Evolutionary conservation across 2,329 filamentous ascomycete genomes (phyloP).

Genomic region (Penicillium sp.): DNA sequence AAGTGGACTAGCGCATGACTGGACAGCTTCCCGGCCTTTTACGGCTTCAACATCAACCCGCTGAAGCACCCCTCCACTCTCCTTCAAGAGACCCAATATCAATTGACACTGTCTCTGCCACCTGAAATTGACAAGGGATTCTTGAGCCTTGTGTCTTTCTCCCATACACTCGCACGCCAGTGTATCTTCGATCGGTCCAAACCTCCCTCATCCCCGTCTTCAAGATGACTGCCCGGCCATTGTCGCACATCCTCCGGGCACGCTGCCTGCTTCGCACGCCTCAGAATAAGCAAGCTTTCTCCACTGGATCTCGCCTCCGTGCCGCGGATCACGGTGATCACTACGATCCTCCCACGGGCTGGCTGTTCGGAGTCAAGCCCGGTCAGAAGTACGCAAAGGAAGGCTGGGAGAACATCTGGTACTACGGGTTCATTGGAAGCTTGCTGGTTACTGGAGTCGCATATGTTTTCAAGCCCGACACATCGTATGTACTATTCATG

Average conservation of each 20-base stretch:
- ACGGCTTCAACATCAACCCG: constrained; percentile 39
- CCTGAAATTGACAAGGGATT: constrained; percentile 12
- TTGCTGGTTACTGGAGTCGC: constrained; percentile 70
- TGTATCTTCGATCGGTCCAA: constrained; percentile 11
- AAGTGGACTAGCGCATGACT: constrained; percentile 32
- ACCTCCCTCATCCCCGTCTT: constrained; percentile 21
- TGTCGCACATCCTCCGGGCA: constrained; percentile 40
- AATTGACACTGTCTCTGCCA: constrained; percentile 26
- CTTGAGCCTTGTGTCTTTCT: constrained; percentile 7
- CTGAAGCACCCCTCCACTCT: constrained; percentile 31
- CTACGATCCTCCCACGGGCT: constrained; percentile 86
- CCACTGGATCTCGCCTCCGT: constrained; percentile 39
- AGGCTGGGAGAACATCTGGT: constrained; percentile 88
- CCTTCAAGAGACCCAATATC: constrained; percentile 23
- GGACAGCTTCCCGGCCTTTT: constrained; percentile 35
- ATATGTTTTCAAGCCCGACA: constrained; percentile 97
- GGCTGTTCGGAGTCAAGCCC: constrained; percentile 90
- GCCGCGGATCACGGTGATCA: constrained; percentile 63
- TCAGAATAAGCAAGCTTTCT: constrained; percentile 40
- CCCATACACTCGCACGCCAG: constrained; percentile 3
- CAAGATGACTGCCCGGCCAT: constrained; percentile 40
- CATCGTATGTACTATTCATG: constrained; percentile 67
- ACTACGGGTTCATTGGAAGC: constrained; percentile 78
- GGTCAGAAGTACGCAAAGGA: constrained; percentile 94
- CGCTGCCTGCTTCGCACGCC: constrained; percentile 38